Evolutionary conservation across 2,329 filamentous ascomycete genomes (phyloP), one percentile per base, ranked within the genome.

Genomic region (Alternaria dauci): DNA sequence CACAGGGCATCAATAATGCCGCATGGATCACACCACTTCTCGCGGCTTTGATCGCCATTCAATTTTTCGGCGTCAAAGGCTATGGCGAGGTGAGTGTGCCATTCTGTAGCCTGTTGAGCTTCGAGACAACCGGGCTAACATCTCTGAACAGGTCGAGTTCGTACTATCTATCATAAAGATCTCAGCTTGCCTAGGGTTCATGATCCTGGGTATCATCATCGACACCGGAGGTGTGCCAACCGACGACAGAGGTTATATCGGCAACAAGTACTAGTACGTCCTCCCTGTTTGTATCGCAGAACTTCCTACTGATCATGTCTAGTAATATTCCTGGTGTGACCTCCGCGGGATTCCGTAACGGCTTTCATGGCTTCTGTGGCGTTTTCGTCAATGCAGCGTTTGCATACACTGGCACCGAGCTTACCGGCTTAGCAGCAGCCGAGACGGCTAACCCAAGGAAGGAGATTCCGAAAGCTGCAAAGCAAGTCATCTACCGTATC

Each of bases 361-460:
- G 86, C 8, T 89, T 89, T 78, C 84, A 87, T 71, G 87, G 87
- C 41, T 84, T 89, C 68, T 88, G 86, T 74, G 83, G 82, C 64
- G 86, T 88, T 48, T 88, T 89, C 67, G 86, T 88, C 58, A 88
- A 86, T 28, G 86, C 86, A 8, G 84, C 86, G 3, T 89, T 89
- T 67, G 83, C 86, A 34, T 89, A 87, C 72, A 81, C 82, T 55
- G 87, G 87, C 62, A 88, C 86, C 14, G 87, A 89, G 74, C 78
- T 89, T 42, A 85, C 87, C 48, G 86, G 86, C 68, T 78, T 87
- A 38, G 84, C 85, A 18, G 85, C 85, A 28, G 85, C 85, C 26
- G 85, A 87, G 71, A 82, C 85, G 11, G 76, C 77, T 0, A 83
- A 87, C 61, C 85, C 86, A 26, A 78, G 80, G 55, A 84, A 79